These are phyloP conservation scores for Quercus alba DNA, from an alignment of 306 rosid species.

Conservation along the genomic window DNA sequence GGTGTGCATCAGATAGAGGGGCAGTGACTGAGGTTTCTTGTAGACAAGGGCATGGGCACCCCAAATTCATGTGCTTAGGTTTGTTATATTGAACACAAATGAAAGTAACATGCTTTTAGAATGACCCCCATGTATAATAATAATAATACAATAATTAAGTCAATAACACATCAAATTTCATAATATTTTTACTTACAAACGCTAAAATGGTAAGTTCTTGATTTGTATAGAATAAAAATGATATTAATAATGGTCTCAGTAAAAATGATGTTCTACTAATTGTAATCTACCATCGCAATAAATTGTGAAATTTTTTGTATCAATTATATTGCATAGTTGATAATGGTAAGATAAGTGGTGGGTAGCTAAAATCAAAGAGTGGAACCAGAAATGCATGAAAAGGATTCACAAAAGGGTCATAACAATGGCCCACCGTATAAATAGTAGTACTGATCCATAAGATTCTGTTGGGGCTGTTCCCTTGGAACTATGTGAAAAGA, in stretches of 20 bases:
- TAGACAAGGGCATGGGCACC: background rate
- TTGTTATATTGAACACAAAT: slow-evolving; percentile 30
- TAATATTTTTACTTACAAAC: background rate
- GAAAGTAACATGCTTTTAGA: slow-evolving; percentile 45
- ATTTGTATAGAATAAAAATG: too few species aligned
- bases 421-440: slow-evolving; percentile 48
- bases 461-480: slow-evolving; percentile 81
- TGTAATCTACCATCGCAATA: too few species aligned
- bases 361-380: slow-evolving; percentile 7
- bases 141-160: too few species aligned
- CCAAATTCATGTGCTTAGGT: slow-evolving; percentile 40
- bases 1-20: background rate
- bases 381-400: slow-evolving; percentile 33
- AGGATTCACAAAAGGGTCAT: slow-evolving; percentile 21
- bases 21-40: slow-evolving; percentile 24
- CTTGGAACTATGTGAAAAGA: slow-evolving; percentile 38
- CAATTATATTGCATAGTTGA: too few species aligned
- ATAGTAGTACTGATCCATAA: slow-evolving; percentile 41
- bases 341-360: slow-evolving; percentile 13
- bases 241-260: too few species aligned
- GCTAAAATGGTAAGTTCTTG: too few species aligned
- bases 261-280: too few species aligned
- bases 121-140: slow-evolving; percentile 23
- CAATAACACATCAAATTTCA: too few species aligned
- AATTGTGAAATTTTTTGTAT: too few species aligned